Evolutionary conservation across 768 basidiomycete species (phyloP), one percentile per base, ranked within the genome.

Genomic region (Tulasnella sp.): DNA sequence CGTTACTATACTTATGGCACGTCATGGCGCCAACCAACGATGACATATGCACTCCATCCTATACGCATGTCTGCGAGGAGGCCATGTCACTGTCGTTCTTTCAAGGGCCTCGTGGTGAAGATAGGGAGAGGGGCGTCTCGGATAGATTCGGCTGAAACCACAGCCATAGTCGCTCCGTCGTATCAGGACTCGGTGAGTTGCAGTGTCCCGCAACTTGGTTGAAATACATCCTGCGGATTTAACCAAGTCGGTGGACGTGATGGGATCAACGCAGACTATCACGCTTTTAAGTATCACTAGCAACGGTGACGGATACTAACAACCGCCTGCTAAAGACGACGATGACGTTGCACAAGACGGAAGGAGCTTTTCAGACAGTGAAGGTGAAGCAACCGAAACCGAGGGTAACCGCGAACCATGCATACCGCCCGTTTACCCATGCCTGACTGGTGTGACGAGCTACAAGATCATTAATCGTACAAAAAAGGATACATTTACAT

Each of bases 361-460:
- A 40, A 11, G 52, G 40, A 74, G 31, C 54, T 34, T 54, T 36
- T 74, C 72, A n/a, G 72, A 74, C 72, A 17, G 58, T 19, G 72
- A 54, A 1, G n/a, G 36, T 29, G 49, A 74, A 29, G 37, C 29
- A 17, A 54, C 36, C 14, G 49, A 74, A 45, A 37, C 42, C 7
- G 54, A 58, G 11, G 54, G 25, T 14, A 58, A 58, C 29, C 54
- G 25, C 11, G 54, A 58, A 58, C n/a, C n/a, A n/a, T n/a, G n/a
- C n/a, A n/a, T n/a, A n/a, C n/a, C n/a, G n/a, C n/a, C n/a, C n/a
- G n/a, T n/a, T n/a, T n/a, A n/a, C n/a, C n/a, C n/a, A n/a, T n/a
- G n/a, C n/a, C n/a, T n/a, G n/a, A n/a, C n/a, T n/a, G n/a, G n/a
- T n/a, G n/a, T n/a, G n/a, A n/a, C n/a, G n/a, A n/a, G n/a, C n/a